Evolutionary conservation across 192 early-diverging fungal genomes (phyloP).

Genomic region (Geranomyces variabilis): DNA sequence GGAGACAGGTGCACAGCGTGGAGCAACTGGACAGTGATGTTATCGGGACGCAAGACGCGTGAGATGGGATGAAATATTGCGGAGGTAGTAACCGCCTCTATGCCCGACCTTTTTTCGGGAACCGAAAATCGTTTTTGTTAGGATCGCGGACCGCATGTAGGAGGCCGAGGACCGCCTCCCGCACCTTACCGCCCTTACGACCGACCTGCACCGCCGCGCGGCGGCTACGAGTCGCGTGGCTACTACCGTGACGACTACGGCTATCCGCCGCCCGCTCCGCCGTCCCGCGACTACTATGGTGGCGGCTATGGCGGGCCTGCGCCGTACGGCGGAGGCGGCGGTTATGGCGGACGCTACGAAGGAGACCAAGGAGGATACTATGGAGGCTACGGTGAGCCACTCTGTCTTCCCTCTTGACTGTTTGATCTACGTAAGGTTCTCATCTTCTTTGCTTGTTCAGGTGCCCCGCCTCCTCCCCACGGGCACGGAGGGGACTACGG

Average conservation of each 20-base stretch:
- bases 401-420: too few species aligned
- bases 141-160: slow-evolving; percentile 16
- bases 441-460: too few species aligned
- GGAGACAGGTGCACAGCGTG: too few species aligned
- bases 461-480: too few species aligned
- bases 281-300: slow-evolving; percentile 6
- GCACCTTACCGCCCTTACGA: neutral
- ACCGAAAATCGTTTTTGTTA: neutral
- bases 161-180: slow-evolving; percentile 5
- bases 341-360: slow-evolving; percentile 27
- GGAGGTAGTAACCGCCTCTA: neutral
- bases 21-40: too few species aligned
- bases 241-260: slow-evolving; percentile 29
- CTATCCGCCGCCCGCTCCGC: slow-evolving; percentile 12
- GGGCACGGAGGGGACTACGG: too few species aligned
- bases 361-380: slow-evolving; percentile 31
- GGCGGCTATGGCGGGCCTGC: slow-evolving; percentile 25
- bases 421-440: too few species aligned
- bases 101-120: neutral
- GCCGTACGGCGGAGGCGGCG: slow-evolving; percentile 20
- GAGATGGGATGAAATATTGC: neutral
- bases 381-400: too few species aligned
- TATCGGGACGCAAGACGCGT: neutral
- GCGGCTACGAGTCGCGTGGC: slow-evolving; percentile 29
- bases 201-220: slow-evolving; percentile 7